Conservation (phyloP, 176 grass and related monocot species). For the Dendrocalamus sinicus region DNA sequence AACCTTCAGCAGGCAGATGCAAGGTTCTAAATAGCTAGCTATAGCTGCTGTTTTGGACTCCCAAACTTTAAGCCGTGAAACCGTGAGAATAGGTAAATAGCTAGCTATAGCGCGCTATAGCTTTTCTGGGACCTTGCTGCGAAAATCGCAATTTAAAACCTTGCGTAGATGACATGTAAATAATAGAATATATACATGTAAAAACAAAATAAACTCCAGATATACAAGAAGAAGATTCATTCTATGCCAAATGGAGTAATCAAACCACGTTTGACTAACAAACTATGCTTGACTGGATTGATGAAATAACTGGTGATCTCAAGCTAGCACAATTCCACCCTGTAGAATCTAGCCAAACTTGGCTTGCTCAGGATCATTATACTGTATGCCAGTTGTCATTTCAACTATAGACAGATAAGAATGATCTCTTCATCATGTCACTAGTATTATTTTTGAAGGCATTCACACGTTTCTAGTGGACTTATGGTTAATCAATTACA, state of each 20-base stretch:
- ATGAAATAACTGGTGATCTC: background rate
- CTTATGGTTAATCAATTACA: background rate
- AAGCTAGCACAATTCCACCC: background rate
- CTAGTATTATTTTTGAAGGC: background rate
- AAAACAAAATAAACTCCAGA: background rate
- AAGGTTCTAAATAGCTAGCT: no score
- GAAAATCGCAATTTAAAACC: no score
- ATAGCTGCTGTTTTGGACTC: no score
- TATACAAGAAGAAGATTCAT: background rate
- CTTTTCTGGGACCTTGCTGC: no score
- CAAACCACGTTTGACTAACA: background rate
- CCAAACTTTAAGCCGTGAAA: no score
- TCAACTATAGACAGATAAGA: background rate
- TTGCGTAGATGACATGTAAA: background rate
- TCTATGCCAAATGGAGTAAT: background rate
- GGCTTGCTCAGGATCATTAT: background rate
- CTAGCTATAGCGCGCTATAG: no score
- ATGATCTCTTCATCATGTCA: background rate
- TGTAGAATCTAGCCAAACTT: background rate
- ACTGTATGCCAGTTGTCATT: background rate
- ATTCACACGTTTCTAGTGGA: background rate
- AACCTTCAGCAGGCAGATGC: background rate
- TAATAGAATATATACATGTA: background rate
- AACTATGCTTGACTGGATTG: background rate
- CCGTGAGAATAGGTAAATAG: no score